These are phyloP conservation scores for Pseudohyphozyma bogoriensis DNA, from an alignment of 768 basidiomycete genomes.

Conservation along the genomic window DNA sequence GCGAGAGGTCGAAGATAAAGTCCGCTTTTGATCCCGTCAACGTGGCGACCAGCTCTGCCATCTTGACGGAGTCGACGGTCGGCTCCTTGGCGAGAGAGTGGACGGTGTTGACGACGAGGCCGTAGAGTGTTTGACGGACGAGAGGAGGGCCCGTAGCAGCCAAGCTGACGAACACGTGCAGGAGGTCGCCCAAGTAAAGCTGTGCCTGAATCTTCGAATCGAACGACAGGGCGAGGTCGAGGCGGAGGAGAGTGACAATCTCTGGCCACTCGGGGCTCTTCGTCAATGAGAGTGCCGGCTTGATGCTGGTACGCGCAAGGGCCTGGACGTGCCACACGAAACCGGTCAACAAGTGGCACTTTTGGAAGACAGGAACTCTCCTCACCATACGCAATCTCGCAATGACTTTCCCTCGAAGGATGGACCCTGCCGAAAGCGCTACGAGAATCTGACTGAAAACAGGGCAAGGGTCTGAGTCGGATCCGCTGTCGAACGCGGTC, in stretches of 20 bases:
- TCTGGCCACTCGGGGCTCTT: conserved; percentile 32
- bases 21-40: background rate
- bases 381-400: conserved; percentile 66
- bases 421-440: conserved; percentile 55
- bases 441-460: conserved; percentile 58
- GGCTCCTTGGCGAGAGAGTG: conserved; percentile 49
- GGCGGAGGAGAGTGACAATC: conserved; percentile 62
- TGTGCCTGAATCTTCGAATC: conserved; percentile 54
- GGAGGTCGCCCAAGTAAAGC: conserved; percentile 70
- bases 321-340: conserved; percentile 44
- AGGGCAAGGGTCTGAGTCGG: background rate
- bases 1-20: background rate
- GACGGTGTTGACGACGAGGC: conserved; percentile 67
- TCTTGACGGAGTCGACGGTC: conserved; percentile 20
- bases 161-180: conserved; percentile 68
- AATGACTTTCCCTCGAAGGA: conserved; percentile 66
- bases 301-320: background rate
- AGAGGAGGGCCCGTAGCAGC: conserved; percentile 62
- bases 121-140: conserved; percentile 71
- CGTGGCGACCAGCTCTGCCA: background rate
- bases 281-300: background rate
- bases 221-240: conserved; percentile 62
- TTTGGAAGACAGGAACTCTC: conserved; percentile 56
- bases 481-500: conserved; percentile 52
- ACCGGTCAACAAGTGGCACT: conserved; percentile 49